Evolutionary conservation across 768 basidiomycete genomes (phyloP), one percentile per base, ranked within the genome.

Genomic region (Dentipellis sp.): DNA sequence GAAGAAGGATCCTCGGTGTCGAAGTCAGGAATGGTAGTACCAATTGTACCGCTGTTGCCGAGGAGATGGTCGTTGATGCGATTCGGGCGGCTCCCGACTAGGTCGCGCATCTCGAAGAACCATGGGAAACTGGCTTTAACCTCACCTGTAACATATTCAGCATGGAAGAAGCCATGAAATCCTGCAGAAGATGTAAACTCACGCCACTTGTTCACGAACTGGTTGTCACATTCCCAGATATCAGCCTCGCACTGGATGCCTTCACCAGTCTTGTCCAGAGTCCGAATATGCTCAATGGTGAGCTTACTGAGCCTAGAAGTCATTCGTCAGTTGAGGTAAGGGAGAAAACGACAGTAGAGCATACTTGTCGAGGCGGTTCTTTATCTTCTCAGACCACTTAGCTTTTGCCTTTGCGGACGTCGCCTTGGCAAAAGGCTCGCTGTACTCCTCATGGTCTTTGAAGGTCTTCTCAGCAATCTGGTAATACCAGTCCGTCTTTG

Each of bases 21-120:
- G n/a, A n/a, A n/a, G n/a, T n/a, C n/a, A n/a, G n/a, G n/a, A n/a
- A n/a, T n/a, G n/a, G n/a, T n/a, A n/a, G n/a, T n/a, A n/a, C n/a
- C n/a, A n/a, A n/a, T n/a, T n/a, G n/a, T n/a, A n/a, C n/a, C 22
- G 23, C 50, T 59, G 42, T 66, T 63, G 4, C 64, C 62, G 7
- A 66, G 50, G n/a, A 54, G 56, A n/a, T n/a, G n/a, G 1, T 53
- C 51, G 23, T 53, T 63, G 22, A 55, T 50, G 11, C 58, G 34
- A 52, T 64, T 66, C 17, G 60, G 64, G 1, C 58, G 59, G 39
- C 59, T 53, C 5, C 51, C 56, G 38, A 65, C 65, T 11, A 66
- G 53, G 46, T 49, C 42, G 53, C 57, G 40, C 58, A 50, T 55
- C 54, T 52, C 50, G 46, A 45, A 53, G 40, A 46, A 54, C 40